A percentile compares a stretch with the other conserved stretches of the same genome.
phyloP scores from a whole-genome alignment of 495 filamentous ascomycete species.

The Parathielavia appendiculata region DNA sequence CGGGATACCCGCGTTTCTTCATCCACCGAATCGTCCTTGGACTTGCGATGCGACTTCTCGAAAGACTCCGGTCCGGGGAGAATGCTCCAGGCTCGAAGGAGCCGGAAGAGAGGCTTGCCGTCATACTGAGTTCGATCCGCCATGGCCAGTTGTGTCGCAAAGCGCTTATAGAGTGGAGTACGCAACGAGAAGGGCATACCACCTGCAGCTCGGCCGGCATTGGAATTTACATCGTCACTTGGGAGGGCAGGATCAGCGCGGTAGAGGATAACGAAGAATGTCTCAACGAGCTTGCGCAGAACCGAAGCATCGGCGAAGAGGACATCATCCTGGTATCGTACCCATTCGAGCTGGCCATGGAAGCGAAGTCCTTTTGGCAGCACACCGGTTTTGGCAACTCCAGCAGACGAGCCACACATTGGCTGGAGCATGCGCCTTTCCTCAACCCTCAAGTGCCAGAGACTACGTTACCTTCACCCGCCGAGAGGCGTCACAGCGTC shows the following conservation, averaged over 20 bases:
- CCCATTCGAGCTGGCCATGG: slow-evolving; percentile 6
- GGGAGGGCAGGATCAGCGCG: slow-evolving; percentile 8
- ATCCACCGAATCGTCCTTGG: slow-evolving; percentile 15
- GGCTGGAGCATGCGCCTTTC: slow-evolving; percentile 17
- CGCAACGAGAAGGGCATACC: too few species aligned
- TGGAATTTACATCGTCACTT: slow-evolving; percentile 5
- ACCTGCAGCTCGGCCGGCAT: neutral
- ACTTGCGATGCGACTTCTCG: slow-evolving; percentile 9
- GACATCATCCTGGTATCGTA: slow-evolving; percentile 18
- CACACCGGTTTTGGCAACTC: slow-evolving; percentile 32
- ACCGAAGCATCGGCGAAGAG: slow-evolving; percentile 3
- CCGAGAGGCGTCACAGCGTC: neutral
- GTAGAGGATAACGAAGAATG: neutral
- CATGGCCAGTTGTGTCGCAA: neutral
- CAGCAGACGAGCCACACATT: slow-evolving; percentile 22
- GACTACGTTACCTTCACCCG: neutral
- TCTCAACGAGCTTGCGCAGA: neutral
- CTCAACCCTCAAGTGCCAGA: neutral
- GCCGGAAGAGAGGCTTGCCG: neutral
- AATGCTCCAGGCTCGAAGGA: neutral
- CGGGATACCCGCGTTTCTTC: slow-evolving; percentile 32
- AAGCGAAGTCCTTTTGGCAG: slow-evolving; percentile 28
- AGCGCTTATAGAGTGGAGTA: neutral
- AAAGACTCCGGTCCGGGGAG: neutral
- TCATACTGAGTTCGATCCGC: neutral